Evolutionary conservation across 2,329 filamentous ascomycete species (phyloP), one percentile per base, ranked within the genome.

Genomic region (Phialophora macrospora): DNA sequence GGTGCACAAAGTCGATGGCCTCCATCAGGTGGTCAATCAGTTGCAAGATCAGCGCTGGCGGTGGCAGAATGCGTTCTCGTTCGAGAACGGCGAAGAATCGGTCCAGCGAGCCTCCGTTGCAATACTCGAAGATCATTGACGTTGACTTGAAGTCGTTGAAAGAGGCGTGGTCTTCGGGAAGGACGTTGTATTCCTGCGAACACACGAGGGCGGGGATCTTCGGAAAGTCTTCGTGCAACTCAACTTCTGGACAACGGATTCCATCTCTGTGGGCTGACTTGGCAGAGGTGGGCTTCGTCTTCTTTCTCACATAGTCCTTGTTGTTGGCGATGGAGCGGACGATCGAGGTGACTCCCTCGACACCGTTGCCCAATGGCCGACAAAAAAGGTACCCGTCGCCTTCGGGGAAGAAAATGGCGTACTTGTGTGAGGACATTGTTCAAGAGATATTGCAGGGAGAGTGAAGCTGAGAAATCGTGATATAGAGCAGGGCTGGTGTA

Each of bases 281-380:
- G 11, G 22, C 48, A 1, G 32, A 46, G 9, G 44, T 55, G 5
- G 62, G 44, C 28, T 34, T 56, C 5, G 57, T 63, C 48, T 68
- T 67, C 60, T 70, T 70, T 38, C 68, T 57, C 5, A 70, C 68
- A 55, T 64, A 70, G n/a, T 56, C n/a, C 30, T 57, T 30, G 46
- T 58, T 55, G 58, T 68, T 55, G 11, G 44, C 49, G 30, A 70
- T 20, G n/a, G 65, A 68, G 5, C 46, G 60, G 1, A 68, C 68
- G 32, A 68, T 41, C 11, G 38, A 49, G 7, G 62, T 49, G 9
- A 20, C 28, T 5, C 60, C 62, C 9, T 62, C 51, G 17, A 20
- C 3, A 20, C 64, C 67, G 34, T 26, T 9, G 3, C 64, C 59
- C 6, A 69, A 41, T 1, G n/a, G 4, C 2, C 32, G 20, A 26